Percentiles rank a stretch among this genome's conserved stretches.
phyloP scores from a whole-genome alignment of 495 filamentous ascomycete genomes.

The Mycothermus thermophilus region DNA sequence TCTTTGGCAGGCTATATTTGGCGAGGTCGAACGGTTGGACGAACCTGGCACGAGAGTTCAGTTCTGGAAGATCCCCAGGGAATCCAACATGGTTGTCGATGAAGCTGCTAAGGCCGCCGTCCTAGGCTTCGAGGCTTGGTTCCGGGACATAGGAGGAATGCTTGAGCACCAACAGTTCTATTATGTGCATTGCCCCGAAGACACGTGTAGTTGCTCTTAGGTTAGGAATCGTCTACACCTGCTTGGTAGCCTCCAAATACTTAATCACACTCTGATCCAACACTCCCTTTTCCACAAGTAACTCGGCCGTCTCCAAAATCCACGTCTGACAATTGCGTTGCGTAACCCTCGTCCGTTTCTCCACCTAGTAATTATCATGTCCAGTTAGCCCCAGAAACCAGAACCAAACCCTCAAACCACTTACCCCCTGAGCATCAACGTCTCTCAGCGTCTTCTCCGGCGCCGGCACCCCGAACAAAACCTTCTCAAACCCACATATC shows the following conservation, averaged over 20 bases:
- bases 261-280: conserved; percentile 1
- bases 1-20: conserved; percentile 29
- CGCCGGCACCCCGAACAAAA: conserved; percentile 2
- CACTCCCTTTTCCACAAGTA: conserved; percentile 1
- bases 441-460: conserved; percentile 6
- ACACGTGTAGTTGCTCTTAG: too few relatives aligned
- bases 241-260: conserved; percentile 1
- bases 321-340: conserved; percentile 8
- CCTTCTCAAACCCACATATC: conserved; percentile 3
- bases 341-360: background rate
- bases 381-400: background rate
- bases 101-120: conserved; percentile 26
- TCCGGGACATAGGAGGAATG: too few relatives aligned
- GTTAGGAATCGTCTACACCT: too few relatives aligned
- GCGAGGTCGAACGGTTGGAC: conserved; percentile 18
- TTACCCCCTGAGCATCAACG: background rate
- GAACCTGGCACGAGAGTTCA: conserved; percentile 16
- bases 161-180: too few relatives aligned
- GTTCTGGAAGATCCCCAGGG: conserved; percentile 33
- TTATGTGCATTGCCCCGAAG: too few relatives aligned
- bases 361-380: background rate
- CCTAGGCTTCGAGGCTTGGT: too few relatives aligned
- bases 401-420: background rate
- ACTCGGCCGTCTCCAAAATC: conserved; percentile 6
- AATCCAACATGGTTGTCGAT: conserved; percentile 28